A percentile compares a stretch with the other conserved stretches of the same genome.
Evolutionary conservation across 768 basidiomycete genomes (phyloP).

Genomic region (Lactifluus hygrophoroides): DNA sequence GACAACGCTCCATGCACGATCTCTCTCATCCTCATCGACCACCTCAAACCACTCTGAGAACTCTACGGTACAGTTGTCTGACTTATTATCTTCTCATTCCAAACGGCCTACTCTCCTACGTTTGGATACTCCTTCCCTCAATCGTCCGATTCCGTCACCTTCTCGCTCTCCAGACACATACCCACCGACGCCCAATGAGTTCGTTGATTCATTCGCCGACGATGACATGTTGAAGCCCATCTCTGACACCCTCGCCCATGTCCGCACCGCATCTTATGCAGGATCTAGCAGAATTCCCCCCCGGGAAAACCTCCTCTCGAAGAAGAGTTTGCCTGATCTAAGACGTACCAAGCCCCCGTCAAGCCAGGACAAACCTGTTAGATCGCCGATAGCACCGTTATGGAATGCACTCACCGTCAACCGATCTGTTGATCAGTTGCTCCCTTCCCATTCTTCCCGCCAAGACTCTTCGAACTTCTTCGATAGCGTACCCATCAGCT

Average conservation of each 20-base stretch:
- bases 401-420: conserved; percentile 7
- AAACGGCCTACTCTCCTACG: conserved; percentile 43
- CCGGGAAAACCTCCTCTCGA: conserved; percentile 38
- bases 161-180: conserved; percentile 46
- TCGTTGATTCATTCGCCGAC: conserved; percentile 39
- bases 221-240: conserved; percentile 28
- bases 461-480: conserved; percentile 42
- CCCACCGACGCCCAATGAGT: conserved; percentile 50
- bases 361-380: conserved; percentile 23
- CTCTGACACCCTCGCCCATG: conserved; percentile 28
- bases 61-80: not conserved
- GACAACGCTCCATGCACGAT: conserved; percentile 37
- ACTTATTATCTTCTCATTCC: conserved; percentile 20
- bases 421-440: conserved; percentile 16
- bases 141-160: conserved; percentile 30
- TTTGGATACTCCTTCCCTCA: conserved; percentile 35
- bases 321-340: conserved; percentile 86
- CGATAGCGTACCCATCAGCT: conserved; percentile 22
- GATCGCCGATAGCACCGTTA: conserved; percentile 3
- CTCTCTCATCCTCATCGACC: conserved; percentile 55
- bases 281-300: conserved; percentile 30
- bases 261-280: conserved; percentile 44
- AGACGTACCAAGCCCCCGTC: conserved; percentile 42
- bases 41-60: conserved; percentile 39
- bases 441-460: conserved; percentile 37